These are phyloP conservation scores for Panaeolus cyanescens DNA, from an alignment of 768 basidiomycete genomes.

Conservation along the genomic window DNA sequence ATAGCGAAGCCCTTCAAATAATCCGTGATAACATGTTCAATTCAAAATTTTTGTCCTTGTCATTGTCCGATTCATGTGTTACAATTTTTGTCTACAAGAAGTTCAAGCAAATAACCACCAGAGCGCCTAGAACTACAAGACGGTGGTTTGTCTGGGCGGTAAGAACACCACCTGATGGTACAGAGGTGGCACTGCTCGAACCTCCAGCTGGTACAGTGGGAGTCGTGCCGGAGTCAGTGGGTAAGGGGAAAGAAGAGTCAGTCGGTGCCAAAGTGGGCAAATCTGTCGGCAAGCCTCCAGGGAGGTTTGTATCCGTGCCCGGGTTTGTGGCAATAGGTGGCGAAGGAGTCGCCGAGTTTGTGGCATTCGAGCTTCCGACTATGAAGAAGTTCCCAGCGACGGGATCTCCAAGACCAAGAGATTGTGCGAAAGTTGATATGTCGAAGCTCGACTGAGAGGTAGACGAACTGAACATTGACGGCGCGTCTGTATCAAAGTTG, in stretches of 20 bases:
- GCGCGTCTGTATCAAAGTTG: conserved; percentile 33
- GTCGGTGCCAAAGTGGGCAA: no score
- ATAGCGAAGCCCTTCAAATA: background rate
- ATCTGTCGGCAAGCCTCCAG: background rate
- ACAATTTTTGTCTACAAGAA: background rate
- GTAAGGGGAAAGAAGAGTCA: background rate
- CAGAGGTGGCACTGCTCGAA: background rate
- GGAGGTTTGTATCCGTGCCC: background rate
- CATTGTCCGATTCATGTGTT: background rate
- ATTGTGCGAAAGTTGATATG: conserved; percentile 41
- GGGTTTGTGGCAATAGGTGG: conserved; percentile 44
- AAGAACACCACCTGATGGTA: background rate
- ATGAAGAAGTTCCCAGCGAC: conserved; percentile 44
- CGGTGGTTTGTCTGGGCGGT: background rate
- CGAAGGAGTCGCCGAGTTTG: conserved; percentile 24
- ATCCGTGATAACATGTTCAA: background rate
- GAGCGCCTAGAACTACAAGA: background rate
- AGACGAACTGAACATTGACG: conserved; percentile 39
- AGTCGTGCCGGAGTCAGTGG: background rate
- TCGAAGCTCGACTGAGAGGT: conserved; percentile 40
- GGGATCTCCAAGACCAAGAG: conserved; percentile 44
- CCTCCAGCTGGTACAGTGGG: background rate
- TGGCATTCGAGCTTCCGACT: background rate
- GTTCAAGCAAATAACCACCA: background rate
- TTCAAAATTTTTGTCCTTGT: background rate